phyloP scores from a whole-genome alignment of 345 rosid genomes.

The Laguncularia racemosa region DNA sequence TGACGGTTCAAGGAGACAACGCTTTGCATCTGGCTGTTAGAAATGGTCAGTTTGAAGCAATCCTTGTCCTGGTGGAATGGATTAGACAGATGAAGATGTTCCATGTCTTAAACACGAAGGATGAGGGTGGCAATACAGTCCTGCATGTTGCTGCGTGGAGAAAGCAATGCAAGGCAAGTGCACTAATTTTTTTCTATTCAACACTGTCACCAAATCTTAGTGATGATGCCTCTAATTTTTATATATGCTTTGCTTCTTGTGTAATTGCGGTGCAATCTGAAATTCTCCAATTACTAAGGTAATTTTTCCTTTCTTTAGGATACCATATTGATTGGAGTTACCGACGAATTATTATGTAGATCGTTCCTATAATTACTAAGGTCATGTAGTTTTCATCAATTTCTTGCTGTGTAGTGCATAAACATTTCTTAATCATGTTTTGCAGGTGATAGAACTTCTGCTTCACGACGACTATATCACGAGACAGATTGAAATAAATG shows the following conservation, averaged over 20 bases:
- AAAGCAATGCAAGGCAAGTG: slow-evolving; percentile 30
- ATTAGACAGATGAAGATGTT: slow-evolving; percentile 18
- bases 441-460: slow-evolving; percentile 13
- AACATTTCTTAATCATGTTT: background rate
- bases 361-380: background rate
- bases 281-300: too few relatives aligned
- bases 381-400: background rate
- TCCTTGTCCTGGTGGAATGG: slow-evolving; percentile 25
- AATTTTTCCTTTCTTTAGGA: too few relatives aligned
- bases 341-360: background rate
- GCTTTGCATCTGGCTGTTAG: slow-evolving; percentile 37
- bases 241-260: too few relatives aligned
- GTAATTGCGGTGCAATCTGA: too few relatives aligned
- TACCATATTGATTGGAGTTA: too few relatives aligned
- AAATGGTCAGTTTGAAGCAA: slow-evolving; percentile 20
- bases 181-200: background rate
- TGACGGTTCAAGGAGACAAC: slow-evolving; percentile 29
- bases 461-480: background rate
- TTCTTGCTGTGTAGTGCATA: background rate
- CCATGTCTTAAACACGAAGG: slow-evolving; percentile 24
- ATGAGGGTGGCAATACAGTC: slow-evolving; percentile 32
- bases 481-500: slow-evolving; percentile 9
- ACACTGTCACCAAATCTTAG: background rate
- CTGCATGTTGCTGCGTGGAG: slow-evolving; percentile 40
- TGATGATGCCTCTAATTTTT: background rate